A percentile compares a stretch with the other conserved stretches of the same genome.
phyloP scores from a whole-genome alignment of 176 grass and related monocot genomes.

The Cenchrus fungigraminus region DNA sequence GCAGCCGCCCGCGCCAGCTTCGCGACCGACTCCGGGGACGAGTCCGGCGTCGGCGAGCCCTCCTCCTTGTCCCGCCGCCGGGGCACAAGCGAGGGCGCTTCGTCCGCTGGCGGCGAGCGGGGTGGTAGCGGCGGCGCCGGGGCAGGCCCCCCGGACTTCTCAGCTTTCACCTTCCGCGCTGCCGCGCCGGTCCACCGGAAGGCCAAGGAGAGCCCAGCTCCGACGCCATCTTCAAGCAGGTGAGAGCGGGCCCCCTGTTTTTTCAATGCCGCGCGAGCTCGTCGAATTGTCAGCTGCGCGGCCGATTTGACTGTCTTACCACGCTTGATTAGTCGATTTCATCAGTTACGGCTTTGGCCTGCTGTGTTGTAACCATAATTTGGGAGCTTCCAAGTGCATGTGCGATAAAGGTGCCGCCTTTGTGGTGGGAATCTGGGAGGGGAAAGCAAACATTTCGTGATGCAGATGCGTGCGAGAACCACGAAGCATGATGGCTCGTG shows the following conservation, averaged over 20 bases:
- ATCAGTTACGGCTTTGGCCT: not conserved
- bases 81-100: constrained; percentile 13
- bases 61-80: constrained; percentile 41
- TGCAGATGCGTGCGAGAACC: not conserved
- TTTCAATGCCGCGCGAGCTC: not conserved
- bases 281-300: constrained; percentile 1
- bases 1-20: constrained; percentile 56
- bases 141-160: constrained; percentile 24
- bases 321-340: constrained; percentile 7
- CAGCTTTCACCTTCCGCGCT: constrained; percentile 62
- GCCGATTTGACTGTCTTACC: not conserved
- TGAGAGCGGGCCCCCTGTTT: not conserved
- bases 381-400: not conserved
- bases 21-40: constrained; percentile 56
- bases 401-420: constrained; percentile 25
- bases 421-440: constrained; percentile 21
- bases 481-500: not conserved
- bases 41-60: constrained; percentile 43
- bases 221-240: constrained; percentile 92
- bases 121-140: not conserved
- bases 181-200: constrained; percentile 69
- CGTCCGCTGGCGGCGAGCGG: not conserved
- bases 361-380: not conserved
- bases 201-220: constrained; percentile 81
- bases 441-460: not conserved